phyloP scores from a whole-genome alignment of 257 asterid species.

The Echium plantagineum region DNA sequence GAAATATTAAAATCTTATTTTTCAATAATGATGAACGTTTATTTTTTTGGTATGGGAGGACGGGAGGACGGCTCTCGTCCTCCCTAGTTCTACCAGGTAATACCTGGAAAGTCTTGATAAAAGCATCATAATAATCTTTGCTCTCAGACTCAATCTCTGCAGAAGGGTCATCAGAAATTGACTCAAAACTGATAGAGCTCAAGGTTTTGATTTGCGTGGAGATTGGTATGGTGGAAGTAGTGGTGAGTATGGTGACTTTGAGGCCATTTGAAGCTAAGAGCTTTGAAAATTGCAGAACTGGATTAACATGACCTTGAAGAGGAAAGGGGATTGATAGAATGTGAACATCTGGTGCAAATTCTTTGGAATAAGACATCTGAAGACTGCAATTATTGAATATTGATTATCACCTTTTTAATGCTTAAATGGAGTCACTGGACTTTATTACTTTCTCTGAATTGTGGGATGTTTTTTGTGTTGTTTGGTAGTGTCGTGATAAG shows the following conservation, averaged over 20 bases:
- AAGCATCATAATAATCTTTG: slow-evolving; percentile 3
- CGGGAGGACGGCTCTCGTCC: too few relatives aligned
- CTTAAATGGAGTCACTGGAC: too few relatives aligned
- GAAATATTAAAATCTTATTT: too few relatives aligned
- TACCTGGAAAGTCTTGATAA: slow-evolving; percentile 5
- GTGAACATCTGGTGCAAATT: background rate
- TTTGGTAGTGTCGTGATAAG: too few relatives aligned
- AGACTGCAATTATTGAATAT: too few relatives aligned
- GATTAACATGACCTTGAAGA: slow-evolving; percentile 43
- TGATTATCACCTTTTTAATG: too few relatives aligned
- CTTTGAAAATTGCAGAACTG: slow-evolving; percentile 27
- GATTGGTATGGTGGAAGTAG: slow-evolving; percentile 4
- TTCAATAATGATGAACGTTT: too few relatives aligned
- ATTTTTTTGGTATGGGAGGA: too few relatives aligned
- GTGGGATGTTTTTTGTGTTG: too few relatives aligned
- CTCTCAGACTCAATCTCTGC: slow-evolving; percentile 1
- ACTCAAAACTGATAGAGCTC: slow-evolving; percentile 10
- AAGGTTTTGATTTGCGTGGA: slow-evolving; percentile 7
- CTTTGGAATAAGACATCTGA: too few relatives aligned
- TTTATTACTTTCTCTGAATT: too few relatives aligned
- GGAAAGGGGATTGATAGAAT: slow-evolving; percentile 34
- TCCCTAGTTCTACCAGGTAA: too few relatives aligned
- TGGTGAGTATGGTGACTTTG: slow-evolving; percentile 19
- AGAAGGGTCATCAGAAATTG: slow-evolving; percentile 25
- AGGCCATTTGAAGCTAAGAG: slow-evolving; percentile 24